These are phyloP conservation scores for Gnomoniopsis smithogilvyi DNA, from an alignment of 2,329 filamentous ascomycete species.

Conservation along the genomic window DNA sequence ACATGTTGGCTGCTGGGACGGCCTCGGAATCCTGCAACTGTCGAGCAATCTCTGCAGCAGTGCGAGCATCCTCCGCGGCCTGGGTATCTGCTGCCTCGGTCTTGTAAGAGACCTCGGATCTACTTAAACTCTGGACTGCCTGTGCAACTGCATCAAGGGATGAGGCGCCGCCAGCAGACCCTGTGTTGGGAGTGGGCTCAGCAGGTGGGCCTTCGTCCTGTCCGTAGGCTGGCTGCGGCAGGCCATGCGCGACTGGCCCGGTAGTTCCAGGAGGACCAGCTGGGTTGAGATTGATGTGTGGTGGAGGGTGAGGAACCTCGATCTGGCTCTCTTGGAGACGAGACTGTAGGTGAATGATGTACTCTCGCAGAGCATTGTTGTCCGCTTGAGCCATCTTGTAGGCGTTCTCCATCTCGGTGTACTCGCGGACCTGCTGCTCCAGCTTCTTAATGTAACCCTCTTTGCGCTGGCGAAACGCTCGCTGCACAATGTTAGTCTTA, in stretches of 20 bases:
- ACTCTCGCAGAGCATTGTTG: conserved; percentile 88
- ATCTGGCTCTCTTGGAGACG: conserved; percentile 79
- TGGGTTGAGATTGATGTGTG: conserved; percentile 66
- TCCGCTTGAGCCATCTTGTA: conserved; percentile 82
- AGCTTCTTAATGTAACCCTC: conserved; percentile 98
- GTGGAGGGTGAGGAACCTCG: conserved; percentile 79
- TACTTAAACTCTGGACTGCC: conserved; percentile 32
- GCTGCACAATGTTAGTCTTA: conserved; percentile 48
- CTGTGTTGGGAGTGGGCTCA: conserved; percentile 18
- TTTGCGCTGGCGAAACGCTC: conserved; percentile 95
- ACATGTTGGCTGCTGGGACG: conserved; percentile 31
- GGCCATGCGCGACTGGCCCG: conserved; percentile 2
- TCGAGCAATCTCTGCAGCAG: conserved; percentile 52
- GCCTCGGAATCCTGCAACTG: conserved; percentile 44
- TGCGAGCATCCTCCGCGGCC: conserved; percentile 38
- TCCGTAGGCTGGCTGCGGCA: conserved; percentile 4
- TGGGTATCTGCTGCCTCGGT: conserved; percentile 27
- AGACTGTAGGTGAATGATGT: conserved; percentile 86
- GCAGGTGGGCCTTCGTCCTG: conserved; percentile 15
- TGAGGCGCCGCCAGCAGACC: conserved; percentile 29
- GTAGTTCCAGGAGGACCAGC: background rate
- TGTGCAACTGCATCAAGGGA: conserved; percentile 50
- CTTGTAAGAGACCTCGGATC: conserved; percentile 11
- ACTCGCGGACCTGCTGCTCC: conserved; percentile 87
- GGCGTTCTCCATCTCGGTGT: conserved; percentile 68